A percentile compares a stretch with the other conserved stretches of the same genome.
phyloP scores from a whole-genome alignment of 202 grass and related monocot genomes.

The Carex sylvatica region DNA sequence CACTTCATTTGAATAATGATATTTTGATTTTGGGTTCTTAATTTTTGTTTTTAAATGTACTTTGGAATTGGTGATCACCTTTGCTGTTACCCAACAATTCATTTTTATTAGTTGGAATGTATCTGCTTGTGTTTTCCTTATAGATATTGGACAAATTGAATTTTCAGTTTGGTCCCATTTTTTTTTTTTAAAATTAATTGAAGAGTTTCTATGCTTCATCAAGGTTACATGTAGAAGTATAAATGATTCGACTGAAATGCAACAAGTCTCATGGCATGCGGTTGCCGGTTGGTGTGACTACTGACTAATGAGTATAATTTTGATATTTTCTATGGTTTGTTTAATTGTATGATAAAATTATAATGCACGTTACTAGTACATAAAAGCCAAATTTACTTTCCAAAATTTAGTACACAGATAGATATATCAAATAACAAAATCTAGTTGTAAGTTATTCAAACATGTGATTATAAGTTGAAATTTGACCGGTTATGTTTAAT shows the following conservation, averaged over 20 bases:
- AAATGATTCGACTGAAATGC: background rate
- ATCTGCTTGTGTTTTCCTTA: background rate
- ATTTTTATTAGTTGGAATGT: background rate
- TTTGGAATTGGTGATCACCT: slow-evolving; percentile 1
- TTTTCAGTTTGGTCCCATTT: background rate
- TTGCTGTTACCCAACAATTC: background rate
- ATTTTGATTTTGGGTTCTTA: slow-evolving; percentile 1
- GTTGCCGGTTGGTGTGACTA: background rate
- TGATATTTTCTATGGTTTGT: too few relatives aligned
- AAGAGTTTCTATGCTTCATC: background rate
- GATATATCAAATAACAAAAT: background rate
- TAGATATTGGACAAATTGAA: background rate
- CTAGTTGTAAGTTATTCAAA: background rate
- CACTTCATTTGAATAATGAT: slow-evolving; percentile 38
- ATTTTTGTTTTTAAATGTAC: slow-evolving; percentile 1
- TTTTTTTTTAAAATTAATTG: background rate
- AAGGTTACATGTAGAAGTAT: background rate
- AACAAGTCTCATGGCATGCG: background rate
- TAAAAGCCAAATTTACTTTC: background rate
- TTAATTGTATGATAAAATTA: background rate
- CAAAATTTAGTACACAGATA: background rate
- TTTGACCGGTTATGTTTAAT: background rate
- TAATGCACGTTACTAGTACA: background rate
- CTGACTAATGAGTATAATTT: too few relatives aligned
- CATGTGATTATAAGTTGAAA: background rate